A percentile compares a stretch with the other conserved stretches of the same genome.
Conservation (phyloP, 441 rosid species). For the Melastoma candidum region DNA sequence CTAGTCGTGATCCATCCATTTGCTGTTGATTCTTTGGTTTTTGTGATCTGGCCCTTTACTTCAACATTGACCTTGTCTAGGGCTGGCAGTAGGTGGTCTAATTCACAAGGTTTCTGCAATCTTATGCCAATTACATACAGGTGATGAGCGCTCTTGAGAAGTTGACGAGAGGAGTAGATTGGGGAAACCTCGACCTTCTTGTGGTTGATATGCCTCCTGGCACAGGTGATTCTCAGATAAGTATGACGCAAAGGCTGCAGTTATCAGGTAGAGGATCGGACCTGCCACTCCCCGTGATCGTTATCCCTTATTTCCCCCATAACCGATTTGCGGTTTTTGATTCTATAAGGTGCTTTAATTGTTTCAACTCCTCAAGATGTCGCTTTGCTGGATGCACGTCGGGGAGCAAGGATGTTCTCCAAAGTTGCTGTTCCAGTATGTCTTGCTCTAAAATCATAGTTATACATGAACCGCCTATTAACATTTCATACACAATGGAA, state of each 20-base stretch:
- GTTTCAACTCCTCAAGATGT: constrained; percentile 98
- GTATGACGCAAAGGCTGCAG: constrained; percentile 58
- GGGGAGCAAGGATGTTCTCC: constrained; percentile 84
- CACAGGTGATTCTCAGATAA: constrained; percentile 64
- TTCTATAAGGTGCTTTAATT: constrained; percentile 67
- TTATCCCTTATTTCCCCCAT: background rate
- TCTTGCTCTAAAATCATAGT: constrained; percentile 5
- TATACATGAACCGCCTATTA: background rate
- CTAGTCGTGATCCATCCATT: background rate
- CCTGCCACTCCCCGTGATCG: no score
- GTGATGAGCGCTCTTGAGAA: constrained; percentile 68
- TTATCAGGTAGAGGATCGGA: constrained; percentile 36
- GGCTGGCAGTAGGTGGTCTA: no score
- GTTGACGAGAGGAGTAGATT: constrained; percentile 55
- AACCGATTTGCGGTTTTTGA: background rate
- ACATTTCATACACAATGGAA: no score
- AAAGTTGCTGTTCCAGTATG: constrained; percentile 94
- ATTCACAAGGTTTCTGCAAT: no score
- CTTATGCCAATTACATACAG: constrained; percentile 15
- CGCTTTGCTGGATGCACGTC: constrained; percentile 81
- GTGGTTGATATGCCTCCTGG: constrained; percentile 87
- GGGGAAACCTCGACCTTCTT: constrained; percentile 68
- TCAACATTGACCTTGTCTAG: no score
- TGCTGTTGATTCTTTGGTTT: background rate
- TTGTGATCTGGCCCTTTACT: background rate